Percentiles rank a stretch among this genome's conserved stretches.
phyloP scores from a whole-genome alignment of 1,284 basidiomycete genomes.

The Schizopora paradoxa region DNA sequence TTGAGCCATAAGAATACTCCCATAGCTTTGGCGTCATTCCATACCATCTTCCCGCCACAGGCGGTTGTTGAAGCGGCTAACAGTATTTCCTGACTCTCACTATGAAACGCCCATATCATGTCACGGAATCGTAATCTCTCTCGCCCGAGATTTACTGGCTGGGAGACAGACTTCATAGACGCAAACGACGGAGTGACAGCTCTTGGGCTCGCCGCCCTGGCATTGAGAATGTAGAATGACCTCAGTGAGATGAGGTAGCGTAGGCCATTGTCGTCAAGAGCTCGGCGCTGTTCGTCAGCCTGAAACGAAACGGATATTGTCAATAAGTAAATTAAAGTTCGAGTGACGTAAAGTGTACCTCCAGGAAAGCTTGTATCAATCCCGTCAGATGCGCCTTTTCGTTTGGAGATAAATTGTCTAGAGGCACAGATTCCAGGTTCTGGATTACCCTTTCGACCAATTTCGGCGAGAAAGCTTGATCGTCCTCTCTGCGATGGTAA shows the following conservation, averaged over 20 bases:
- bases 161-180: slow-evolving; percentile 5
- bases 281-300: slow-evolving; percentile 82
- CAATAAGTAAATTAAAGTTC: slow-evolving; percentile 1
- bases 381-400: slow-evolving; percentile 79
- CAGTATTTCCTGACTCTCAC: slow-evolving; percentile 84
- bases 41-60: slow-evolving; percentile 79
- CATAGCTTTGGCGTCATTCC: slow-evolving; percentile 81
- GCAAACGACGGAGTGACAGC: slow-evolving; percentile 34
- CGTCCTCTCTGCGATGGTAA: slow-evolving; percentile 38
- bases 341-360: slow-evolving; percentile 57
- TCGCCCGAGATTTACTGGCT: slow-evolving; percentile 47
- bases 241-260: slow-evolving; percentile 88
- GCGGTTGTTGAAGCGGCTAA: slow-evolving; percentile 66
- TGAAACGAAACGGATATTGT: slow-evolving; percentile 29
- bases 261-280: slow-evolving; percentile 84
- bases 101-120: slow-evolving; percentile 94
- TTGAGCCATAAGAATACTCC: slow-evolving; percentile 88
- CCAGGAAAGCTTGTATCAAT: slow-evolving; percentile 81
- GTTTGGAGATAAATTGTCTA: slow-evolving; percentile 67
- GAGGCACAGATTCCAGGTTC: slow-evolving; percentile 53
- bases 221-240: slow-evolving; percentile 74
- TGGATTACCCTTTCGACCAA: slow-evolving; percentile 61
- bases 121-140: slow-evolving; percentile 83
- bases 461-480: slow-evolving; percentile 57
- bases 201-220: slow-evolving; percentile 45